A percentile compares a stretch with the other conserved stretches of the same genome.
Conservation (phyloP, 2,329 filamentous ascomycete genomes). For the Alternaria triticina region DNA sequence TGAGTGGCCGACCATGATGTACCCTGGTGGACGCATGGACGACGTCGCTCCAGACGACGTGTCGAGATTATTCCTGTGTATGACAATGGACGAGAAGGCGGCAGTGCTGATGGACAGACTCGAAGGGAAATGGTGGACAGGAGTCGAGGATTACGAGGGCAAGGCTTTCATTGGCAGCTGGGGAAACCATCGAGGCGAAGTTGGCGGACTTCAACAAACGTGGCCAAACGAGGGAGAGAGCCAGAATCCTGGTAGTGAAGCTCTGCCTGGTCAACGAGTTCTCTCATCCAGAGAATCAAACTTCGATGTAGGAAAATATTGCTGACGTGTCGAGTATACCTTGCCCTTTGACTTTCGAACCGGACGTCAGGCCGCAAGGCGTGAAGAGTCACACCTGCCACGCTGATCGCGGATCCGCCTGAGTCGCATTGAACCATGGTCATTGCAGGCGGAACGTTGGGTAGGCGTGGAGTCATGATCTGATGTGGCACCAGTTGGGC, state of each 20-base stretch:
- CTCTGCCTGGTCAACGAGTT: background rate
- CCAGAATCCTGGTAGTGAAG: background rate
- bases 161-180: background rate
- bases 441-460: slow-evolving; percentile 1
- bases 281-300: background rate
- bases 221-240: background rate
- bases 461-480: slow-evolving; percentile 5
- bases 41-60: background rate
- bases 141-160: background rate
- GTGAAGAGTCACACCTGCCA: background rate
- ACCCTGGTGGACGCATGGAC: background rate
- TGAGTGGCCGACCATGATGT: background rate
- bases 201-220: background rate
- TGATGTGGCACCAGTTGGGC: slow-evolving; percentile 1
- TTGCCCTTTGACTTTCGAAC: background rate
- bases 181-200: background rate
- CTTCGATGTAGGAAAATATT: too few species aligned
- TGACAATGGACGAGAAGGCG: background rate
- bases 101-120: background rate
- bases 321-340: slow-evolving; percentile 11
- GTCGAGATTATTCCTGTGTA: background rate
- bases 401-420: background rate
- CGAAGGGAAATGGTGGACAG: background rate
- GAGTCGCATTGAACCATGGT: background rate
- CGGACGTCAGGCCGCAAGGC: background rate